Evolutionary conservation across 495 filamentous ascomycete species (phyloP).

Genomic region (Thozetella sp.): DNA sequence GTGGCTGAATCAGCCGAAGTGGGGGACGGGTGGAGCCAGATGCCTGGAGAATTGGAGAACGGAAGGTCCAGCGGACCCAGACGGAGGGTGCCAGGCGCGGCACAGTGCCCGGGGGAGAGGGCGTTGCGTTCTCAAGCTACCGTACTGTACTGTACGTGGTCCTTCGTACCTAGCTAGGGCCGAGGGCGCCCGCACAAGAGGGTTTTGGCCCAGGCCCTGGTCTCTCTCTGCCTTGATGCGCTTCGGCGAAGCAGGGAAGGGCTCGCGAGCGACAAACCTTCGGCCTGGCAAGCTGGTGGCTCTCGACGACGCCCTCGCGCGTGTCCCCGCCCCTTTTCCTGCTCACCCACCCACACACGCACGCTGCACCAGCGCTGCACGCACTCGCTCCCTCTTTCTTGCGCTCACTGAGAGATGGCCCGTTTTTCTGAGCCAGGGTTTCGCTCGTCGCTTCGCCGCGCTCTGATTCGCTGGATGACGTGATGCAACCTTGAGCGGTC

Average conservation of each 20-base stretch:
- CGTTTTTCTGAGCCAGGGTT: neutral
- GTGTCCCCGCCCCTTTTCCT: no score
- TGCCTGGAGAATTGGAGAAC: neutral
- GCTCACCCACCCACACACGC: no score
- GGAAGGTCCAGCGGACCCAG: neutral
- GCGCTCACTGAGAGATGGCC: no score
- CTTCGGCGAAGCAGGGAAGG: neutral
- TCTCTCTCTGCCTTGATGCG: neutral
- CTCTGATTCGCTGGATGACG: conserved; percentile 18
- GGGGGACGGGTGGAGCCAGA: conserved; percentile 18
- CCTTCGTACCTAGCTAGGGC: neutral
- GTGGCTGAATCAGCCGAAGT: conserved; percentile 40
- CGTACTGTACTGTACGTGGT: neutral
- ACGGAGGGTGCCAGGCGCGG: neutral
- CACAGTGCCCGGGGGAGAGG: no score
- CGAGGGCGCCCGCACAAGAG: no score
- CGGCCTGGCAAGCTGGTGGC: neutral
- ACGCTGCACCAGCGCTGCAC: neutral
- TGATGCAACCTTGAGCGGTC: conserved; percentile 17
- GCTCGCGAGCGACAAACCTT: neutral
- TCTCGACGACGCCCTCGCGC: neutral
- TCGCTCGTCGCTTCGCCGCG: neutral
- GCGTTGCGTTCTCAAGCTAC: neutral
- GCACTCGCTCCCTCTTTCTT: no score
- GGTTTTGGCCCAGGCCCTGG: no score